Conservation (phyloP, 805 yeast species). For the Vanderwaltozyma polyspora region DNA sequence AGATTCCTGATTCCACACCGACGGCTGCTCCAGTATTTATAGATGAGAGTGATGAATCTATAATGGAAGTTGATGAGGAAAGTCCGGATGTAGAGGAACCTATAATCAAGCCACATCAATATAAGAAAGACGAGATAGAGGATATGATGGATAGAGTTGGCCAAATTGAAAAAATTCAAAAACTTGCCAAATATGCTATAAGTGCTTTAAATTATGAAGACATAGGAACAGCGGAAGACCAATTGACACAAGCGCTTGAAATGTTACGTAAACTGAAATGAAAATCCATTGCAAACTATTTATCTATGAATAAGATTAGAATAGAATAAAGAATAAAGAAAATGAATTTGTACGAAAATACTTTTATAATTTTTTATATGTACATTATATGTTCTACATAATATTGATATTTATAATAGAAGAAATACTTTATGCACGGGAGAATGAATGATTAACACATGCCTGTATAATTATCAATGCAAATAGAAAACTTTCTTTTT, state of each 20-base stretch:
- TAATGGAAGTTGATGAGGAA: not conserved
- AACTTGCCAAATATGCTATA: constrained; percentile 62
- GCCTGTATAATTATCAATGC: no score
- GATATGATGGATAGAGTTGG: constrained; percentile 45
- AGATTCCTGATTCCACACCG: constrained; percentile 2
- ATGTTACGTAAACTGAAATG: constrained; percentile 18
- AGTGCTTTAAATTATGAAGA: constrained; percentile 76
- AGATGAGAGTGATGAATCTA: constrained; percentile 3
- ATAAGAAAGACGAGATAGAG: constrained; percentile 32
- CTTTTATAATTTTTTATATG: no score
- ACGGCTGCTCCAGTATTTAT: constrained; percentile 3
- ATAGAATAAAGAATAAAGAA: no score
- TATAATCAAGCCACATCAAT: not conserved
- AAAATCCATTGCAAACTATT: no score
- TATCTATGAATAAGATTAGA: no score
- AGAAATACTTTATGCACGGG: no score
- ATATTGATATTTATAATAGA: no score
- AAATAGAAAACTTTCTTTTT: no score
- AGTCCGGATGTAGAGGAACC: not conserved
- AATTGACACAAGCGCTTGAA: constrained; percentile 43
- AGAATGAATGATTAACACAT: no score
- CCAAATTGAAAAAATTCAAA: constrained; percentile 49
- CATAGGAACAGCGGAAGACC: constrained; percentile 52
- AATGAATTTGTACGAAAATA: no score
- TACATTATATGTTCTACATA: no score